A percentile compares a stretch with the other conserved stretches of the same genome.
These are phyloP conservation scores for Aureobasidium sp. DNA, from an alignment of 2,329 filamentous ascomycete genomes.

Conservation along the genomic window DNA sequence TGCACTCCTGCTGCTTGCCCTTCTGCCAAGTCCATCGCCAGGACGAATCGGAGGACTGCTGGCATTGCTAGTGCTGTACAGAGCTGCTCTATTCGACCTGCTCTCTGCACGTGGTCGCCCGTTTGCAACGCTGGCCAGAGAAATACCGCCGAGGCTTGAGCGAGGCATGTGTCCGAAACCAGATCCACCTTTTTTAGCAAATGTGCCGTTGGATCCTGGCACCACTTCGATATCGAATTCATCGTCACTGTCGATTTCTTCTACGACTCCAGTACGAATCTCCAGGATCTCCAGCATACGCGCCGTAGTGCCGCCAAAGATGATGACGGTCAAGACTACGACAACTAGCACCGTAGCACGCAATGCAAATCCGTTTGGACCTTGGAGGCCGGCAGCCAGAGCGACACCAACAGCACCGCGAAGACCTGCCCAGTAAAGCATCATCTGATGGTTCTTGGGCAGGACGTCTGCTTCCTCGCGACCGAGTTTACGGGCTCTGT, in stretches of 20 bases:
- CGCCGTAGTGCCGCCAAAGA: slow-evolving; percentile 94
- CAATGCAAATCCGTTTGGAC: slow-evolving; percentile 62
- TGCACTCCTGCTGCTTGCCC: slow-evolving; percentile 41
- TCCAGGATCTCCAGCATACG: slow-evolving; percentile 95
- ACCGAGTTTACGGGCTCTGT: slow-evolving; percentile 69
- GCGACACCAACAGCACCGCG: slow-evolving; percentile 94
- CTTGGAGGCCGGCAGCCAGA: slow-evolving; percentile 77
- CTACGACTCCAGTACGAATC: slow-evolving; percentile 93
- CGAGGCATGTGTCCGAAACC: slow-evolving; percentile 72
- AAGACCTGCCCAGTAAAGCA: slow-evolving; percentile 98
- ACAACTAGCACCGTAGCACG: slow-evolving; percentile 95
- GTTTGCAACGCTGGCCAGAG: slow-evolving; percentile 40
- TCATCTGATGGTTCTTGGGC: slow-evolving; percentile 93
- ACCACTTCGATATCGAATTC: slow-evolving; percentile 88
- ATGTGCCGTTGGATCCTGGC: slow-evolving; percentile 59
- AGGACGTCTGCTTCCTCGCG: slow-evolving; percentile 75
- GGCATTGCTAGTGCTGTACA: slow-evolving; percentile 50
- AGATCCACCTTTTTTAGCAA: slow-evolving; percentile 69
- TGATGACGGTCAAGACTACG: slow-evolving; percentile 95
- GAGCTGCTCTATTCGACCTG: slow-evolving; percentile 43
- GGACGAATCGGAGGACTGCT: slow-evolving; percentile 40
- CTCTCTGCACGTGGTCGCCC: slow-evolving; percentile 19
- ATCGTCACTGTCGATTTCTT: slow-evolving; percentile 95
- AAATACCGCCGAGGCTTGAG: slow-evolving; percentile 45
- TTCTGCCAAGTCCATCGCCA: slow-evolving; percentile 39